Evolutionary conservation across 305 asterid genomes (phyloP), one percentile per base, ranked within the genome.

Genomic region (Petunia hybrid): DNA sequence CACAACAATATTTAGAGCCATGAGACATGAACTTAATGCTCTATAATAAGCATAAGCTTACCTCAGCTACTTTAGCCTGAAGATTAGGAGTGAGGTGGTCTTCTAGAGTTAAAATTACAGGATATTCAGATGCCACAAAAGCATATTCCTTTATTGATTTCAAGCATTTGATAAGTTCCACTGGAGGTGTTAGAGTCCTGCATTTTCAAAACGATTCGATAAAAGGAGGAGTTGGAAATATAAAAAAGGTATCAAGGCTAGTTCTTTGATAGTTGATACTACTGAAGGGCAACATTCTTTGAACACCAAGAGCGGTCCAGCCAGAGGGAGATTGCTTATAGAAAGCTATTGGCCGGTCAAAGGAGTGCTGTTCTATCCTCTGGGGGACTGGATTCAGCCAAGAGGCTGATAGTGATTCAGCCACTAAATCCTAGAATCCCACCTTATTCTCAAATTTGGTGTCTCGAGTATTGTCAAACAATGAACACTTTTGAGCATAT

Each of bases 11-110:
- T 4, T 69, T 36, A 6, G 64, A 61, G 56, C 22, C 46, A 13
- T 14, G 10, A 55, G 42, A 65, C 41, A 10, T 41, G 43, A 2
- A 8, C 2, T 4, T 51, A 9, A 1, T 22, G 45, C 35, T 73
- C 22, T 16, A 53, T 35, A 4, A 38, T 63, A 38, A 35, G 8
- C 61, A 68, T 35, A 16, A 46, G 74, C 80, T 78, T 45, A 91
- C 98, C 91, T 85, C 87, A 14, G 98, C 97, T 13, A 92, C 98
- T 89, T 85, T 90, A 62, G 95, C 93, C 68, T 94, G 98, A 80
- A 94, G 97, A 61, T 91, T 87, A 31, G 86, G 86, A 14, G 92
- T 88, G 64, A 94, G 96, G 80, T 94, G 98, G 45, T 94, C 98
- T 86, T 94, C 98, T 3, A 94, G 83, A 42, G 98, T 94, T 4